phyloP scores from a whole-genome alignment of 495 filamentous ascomycete genomes.

The Penicillium odoratum region DNA sequence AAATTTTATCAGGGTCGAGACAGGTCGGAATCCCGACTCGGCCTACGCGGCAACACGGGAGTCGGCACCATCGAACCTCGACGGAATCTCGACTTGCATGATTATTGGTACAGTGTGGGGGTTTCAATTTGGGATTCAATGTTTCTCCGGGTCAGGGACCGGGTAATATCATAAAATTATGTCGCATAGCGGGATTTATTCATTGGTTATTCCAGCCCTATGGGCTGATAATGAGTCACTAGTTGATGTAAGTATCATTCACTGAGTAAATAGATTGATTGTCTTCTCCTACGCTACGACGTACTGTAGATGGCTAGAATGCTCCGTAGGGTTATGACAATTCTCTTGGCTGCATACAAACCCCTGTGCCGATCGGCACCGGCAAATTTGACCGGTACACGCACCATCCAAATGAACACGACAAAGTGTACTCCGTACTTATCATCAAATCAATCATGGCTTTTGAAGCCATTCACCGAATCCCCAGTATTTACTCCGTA shows the following conservation, averaged over 20 bases:
- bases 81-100: neutral
- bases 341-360: conserved; percentile 22
- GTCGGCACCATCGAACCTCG: conserved; percentile 17
- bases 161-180: neutral
- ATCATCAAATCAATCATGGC: neutral
- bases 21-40: conserved; percentile 21
- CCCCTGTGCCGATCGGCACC: conserved; percentile 23
- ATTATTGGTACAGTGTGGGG: neutral
- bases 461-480: conserved; percentile 1
- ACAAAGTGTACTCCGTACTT: neutral
- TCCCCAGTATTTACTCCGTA: neutral
- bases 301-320: neutral
- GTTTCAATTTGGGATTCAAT: neutral
- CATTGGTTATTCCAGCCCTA: conserved; percentile 5
- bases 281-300: no score
- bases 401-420: neutral
- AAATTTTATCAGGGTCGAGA: neutral
- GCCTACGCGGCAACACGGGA: conserved; percentile 22
- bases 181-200: neutral
- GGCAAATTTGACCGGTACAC: neutral
- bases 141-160: conserved; percentile 4
- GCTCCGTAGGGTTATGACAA: neutral
- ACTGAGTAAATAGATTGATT: no score
- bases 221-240: neutral
- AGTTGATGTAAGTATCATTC: no score